Evolutionary conservation across 306 rosid genomes (phyloP).

Genomic region (Cercis canadensis): DNA sequence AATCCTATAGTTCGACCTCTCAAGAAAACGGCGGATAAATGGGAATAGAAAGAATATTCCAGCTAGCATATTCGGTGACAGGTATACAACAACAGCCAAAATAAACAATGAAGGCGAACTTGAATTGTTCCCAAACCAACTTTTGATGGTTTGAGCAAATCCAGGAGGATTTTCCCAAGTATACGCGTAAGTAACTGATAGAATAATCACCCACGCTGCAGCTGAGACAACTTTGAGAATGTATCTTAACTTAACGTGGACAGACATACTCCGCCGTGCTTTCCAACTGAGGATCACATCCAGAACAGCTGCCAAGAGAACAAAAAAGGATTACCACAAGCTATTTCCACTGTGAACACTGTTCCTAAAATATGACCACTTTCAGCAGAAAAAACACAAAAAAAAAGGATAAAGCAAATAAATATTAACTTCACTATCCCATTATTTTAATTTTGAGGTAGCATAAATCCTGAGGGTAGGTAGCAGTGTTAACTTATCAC

Average conservation of each 20-base stretch:
- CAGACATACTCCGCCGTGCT: constrained; percentile 80
- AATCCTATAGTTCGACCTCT: constrained; percentile 86
- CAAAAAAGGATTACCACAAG: constrained; percentile 26
- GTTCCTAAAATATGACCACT: constrained; percentile 1
- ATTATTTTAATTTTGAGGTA: constrained; percentile 21
- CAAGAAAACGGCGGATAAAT: constrained; percentile 86
- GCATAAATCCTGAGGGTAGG: background rate
- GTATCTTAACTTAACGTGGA: constrained; percentile 84
- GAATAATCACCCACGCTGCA: constrained; percentile 91
- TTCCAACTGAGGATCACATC: constrained; percentile 98
- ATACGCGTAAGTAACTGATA: constrained; percentile 91
- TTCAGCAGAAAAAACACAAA: constrained; percentile 3
- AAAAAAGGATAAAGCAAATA: background rate
- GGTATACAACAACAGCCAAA: constrained; percentile 84
- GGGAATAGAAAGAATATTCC: constrained; percentile 82
- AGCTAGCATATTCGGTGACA: constrained; percentile 91
- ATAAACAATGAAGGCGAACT: constrained; percentile 78
- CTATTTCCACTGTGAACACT: constrained; percentile 10
- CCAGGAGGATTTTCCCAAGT: constrained; percentile 93
- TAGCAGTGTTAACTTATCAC: no score
- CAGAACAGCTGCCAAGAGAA: constrained; percentile 70
- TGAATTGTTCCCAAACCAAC: constrained; percentile 80
- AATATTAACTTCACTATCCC: constrained; percentile 2
- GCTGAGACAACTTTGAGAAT: constrained; percentile 87
- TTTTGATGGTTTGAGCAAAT: constrained; percentile 91